Percentiles rank a stretch among this genome's conserved stretches.
Evolutionary conservation across 1,284 basidiomycete species (phyloP).

Genomic region (Sanguinoderma infundibulare): DNA sequence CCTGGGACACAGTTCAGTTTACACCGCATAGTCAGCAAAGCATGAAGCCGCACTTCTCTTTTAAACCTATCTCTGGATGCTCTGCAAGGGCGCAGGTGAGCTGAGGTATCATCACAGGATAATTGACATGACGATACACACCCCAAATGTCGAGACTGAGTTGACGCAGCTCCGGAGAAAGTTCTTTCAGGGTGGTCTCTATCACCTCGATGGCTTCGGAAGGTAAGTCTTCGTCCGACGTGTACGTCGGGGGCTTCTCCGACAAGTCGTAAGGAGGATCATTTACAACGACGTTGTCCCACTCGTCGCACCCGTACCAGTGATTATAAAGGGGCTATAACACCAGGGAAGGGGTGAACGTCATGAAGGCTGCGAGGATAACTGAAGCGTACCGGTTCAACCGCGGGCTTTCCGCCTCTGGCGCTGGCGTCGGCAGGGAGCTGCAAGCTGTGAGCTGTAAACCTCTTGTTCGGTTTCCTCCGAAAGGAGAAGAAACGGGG

Average conservation of each 20-base stretch:
- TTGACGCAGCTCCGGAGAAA: constrained; percentile 57
- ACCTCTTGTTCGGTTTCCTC: background rate
- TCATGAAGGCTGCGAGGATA: background rate
- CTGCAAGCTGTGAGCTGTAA: background rate
- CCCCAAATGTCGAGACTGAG: constrained; percentile 76
- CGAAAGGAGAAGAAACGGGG: background rate
- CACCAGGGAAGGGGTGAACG: background rate
- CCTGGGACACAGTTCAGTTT: constrained; percentile 19
- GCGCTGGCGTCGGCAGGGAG: background rate
- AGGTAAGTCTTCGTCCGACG: constrained; percentile 16
- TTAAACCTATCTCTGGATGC: constrained; percentile 35
- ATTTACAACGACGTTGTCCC: background rate
- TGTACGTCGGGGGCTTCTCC: constrained; percentile 29
- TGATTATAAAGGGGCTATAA: background rate
- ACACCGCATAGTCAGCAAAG: background rate
- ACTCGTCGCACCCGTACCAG: background rate
- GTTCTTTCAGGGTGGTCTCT: constrained; percentile 54
- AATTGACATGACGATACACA: constrained; percentile 24
- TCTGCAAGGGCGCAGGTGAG: constrained; percentile 11
- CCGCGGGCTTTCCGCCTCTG: background rate
- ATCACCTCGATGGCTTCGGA: constrained; percentile 56
- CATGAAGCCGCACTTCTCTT: constrained; percentile 35
- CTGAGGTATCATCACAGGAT: background rate
- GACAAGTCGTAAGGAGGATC: background rate
- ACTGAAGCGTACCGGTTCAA: background rate